Evolutionary conservation across 2,329 filamentous ascomycete species (phyloP).

Genomic region (Penicillium sp.): DNA sequence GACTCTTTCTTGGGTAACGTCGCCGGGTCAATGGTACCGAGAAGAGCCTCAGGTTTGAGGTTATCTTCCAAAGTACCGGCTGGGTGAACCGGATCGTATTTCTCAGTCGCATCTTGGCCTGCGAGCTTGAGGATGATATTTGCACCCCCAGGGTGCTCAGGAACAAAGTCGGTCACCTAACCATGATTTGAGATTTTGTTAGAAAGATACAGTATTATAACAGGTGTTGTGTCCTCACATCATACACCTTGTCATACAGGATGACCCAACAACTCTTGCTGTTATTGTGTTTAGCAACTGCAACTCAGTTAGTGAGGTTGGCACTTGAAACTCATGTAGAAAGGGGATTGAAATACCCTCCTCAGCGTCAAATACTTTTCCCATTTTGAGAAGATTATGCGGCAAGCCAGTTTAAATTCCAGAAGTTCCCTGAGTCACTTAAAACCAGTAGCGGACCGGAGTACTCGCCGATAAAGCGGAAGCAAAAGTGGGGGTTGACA

Average conservation of each 20-base stretch:
- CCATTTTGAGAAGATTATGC: slow-evolving; percentile 1
- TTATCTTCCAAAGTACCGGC: slow-evolving; percentile 25
- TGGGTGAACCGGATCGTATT: slow-evolving; percentile 37
- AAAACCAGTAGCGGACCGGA: neutral
- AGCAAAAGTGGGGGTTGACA: neutral
- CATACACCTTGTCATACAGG: slow-evolving; percentile 6
- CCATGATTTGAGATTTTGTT: neutral
- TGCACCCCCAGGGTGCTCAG: slow-evolving; percentile 34
- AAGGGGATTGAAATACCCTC: slow-evolving; percentile 35
- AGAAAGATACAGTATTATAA: neutral
- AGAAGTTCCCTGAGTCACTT: neutral
- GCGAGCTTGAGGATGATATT: slow-evolving; percentile 35
- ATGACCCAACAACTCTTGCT: slow-evolving; percentile 9
- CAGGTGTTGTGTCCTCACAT: slow-evolving; percentile 18
- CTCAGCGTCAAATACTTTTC: slow-evolving; percentile 8
- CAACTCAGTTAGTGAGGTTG: neutral
- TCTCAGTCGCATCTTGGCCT: slow-evolving; percentile 36
- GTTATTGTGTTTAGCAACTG: slow-evolving; percentile 5
- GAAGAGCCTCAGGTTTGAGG: slow-evolving; percentile 23
- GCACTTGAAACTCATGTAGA: neutral
- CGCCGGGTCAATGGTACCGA: slow-evolving; percentile 27
- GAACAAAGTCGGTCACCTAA: slow-evolving; percentile 5
- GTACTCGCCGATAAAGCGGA: neutral
- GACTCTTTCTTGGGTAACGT: slow-evolving; percentile 2
- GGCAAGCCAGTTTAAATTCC: neutral